Percentiles rank a stretch among this genome's conserved stretches.
These are phyloP conservation scores for Sugiyamaella chiloensis DNA, from an alignment of 805 yeast species.

Conservation along the genomic window DNA sequence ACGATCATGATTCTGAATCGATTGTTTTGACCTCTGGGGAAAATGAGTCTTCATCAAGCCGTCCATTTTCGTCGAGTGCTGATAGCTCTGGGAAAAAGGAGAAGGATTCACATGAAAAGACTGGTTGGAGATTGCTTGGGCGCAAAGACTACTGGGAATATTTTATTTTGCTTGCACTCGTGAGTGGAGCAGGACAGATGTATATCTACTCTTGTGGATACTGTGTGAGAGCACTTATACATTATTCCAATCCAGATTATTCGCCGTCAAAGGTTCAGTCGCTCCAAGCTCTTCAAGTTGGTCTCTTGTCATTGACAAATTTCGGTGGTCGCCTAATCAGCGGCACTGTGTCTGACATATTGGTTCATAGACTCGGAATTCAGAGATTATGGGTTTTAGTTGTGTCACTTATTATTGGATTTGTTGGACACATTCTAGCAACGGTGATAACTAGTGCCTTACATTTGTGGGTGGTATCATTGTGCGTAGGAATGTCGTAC, in stretches of 20 bases:
- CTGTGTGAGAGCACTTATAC: slow-evolving; percentile 51
- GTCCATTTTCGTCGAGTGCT: background rate
- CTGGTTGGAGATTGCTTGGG: slow-evolving; percentile 26
- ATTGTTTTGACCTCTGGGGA: background rate
- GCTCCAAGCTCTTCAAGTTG: slow-evolving; percentile 69
- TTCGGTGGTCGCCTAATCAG: slow-evolving; percentile 62
- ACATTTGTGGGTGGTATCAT: slow-evolving; percentile 48
- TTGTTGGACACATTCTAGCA: slow-evolving; percentile 51
- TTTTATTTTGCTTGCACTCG: slow-evolving; percentile 47
- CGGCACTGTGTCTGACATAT: slow-evolving; percentile 60
- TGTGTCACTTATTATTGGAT: slow-evolving; percentile 48
- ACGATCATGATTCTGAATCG: background rate
- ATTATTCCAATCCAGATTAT: slow-evolving; percentile 13
- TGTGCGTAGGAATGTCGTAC: slow-evolving; percentile 63
- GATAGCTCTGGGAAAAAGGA: background rate
- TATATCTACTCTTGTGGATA: slow-evolving; percentile 72
- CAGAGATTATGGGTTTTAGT: slow-evolving; percentile 56
- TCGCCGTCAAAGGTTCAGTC: slow-evolving; percentile 35
- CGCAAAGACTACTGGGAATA: slow-evolving; percentile 49
- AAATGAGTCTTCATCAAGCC: background rate
- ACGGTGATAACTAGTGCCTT: slow-evolving; percentile 18
- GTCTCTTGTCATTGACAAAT: slow-evolving; percentile 61
- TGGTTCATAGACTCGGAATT: slow-evolving; percentile 45
- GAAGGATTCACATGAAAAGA: background rate
- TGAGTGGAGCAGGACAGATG: slow-evolving; percentile 67